phyloP scores from a whole-genome alignment of 192 early-diverging fungal species.

The Podila minutissima region DNA sequence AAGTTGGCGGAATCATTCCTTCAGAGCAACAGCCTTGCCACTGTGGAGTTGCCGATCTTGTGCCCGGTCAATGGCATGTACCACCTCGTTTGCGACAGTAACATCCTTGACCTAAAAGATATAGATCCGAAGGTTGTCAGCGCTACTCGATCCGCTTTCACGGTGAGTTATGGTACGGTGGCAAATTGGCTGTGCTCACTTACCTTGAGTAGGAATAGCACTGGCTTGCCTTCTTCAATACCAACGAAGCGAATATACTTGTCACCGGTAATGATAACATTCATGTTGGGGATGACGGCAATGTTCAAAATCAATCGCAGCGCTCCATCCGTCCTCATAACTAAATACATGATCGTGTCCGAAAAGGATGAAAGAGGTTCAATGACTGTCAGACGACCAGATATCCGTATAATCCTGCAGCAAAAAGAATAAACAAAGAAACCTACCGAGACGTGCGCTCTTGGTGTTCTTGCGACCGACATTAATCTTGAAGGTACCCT shows the following conservation, averaged over 20 bases:
- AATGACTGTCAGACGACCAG: not conserved
- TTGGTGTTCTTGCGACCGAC: constrained; percentile 28
- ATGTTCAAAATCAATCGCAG: constrained; percentile 42
- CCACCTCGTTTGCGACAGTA: constrained; percentile 5
- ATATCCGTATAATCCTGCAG: not conserved
- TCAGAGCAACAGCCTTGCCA: not conserved
- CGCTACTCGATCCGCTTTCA: not conserved
- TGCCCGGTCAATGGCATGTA: constrained; percentile 19
- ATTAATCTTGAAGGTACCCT: constrained; percentile 46
- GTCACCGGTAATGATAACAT: constrained; percentile 31
- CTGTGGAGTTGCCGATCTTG: constrained; percentile 24
- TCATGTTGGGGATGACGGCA: constrained; percentile 36
- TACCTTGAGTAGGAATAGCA: constrained; percentile 47
- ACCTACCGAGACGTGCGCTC: constrained; percentile 33
- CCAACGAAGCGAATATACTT: constrained; percentile 47
- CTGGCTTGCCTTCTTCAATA: constrained; percentile 25
- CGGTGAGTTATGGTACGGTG: no score
- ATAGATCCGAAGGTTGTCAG: not conserved
- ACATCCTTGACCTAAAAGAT: constrained; percentile 36
- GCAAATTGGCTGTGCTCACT: not conserved
- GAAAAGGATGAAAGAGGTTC: not conserved
- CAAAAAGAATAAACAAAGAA: not conserved
- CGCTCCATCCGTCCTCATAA: constrained; percentile 45
- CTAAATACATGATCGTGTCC: not conserved
- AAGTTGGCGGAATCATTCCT: no score